These are phyloP conservation scores for Pythium guiyangense DNA, from an alignment of 352 stramenopile species.

Conservation along the genomic window DNA sequence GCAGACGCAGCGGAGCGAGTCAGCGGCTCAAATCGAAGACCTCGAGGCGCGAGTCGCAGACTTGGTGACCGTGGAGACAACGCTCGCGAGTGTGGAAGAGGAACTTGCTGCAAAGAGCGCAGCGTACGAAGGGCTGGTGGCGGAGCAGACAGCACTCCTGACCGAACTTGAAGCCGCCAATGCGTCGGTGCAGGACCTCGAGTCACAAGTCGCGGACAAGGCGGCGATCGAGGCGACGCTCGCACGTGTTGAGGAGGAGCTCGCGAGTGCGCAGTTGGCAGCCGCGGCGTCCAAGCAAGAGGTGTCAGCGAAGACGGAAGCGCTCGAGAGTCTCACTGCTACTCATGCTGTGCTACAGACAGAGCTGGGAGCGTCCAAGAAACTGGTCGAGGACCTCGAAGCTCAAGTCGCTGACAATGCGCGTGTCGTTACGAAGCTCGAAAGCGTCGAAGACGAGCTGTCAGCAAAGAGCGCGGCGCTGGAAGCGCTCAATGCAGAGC, in stretches of 20 bases:
- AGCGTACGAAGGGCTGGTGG: background rate
- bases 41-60: background rate
- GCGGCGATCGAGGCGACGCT: background rate
- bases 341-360: background rate
- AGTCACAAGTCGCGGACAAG: slow-evolving; percentile 5
- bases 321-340: background rate
- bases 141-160: background rate
- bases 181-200: slow-evolving; percentile 3
- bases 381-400: slow-evolving; percentile 1
- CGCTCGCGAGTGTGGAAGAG: background rate
- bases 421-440: background rate
- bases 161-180: background rate
- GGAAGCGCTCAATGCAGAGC: background rate
- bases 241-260: background rate
- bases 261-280: background rate
- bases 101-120: no score
- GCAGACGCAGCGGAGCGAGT: background rate
- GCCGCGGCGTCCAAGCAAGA: no score
- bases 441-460: slow-evolving; percentile 5
- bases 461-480: background rate
- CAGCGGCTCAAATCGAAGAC: background rate
- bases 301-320: background rate
- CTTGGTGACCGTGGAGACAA: background rate
- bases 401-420: slow-evolving; percentile 1
- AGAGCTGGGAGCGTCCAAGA: background rate